Evolutionary conservation across 148 eudicot species (phyloP), one percentile per base, ranked within the genome.

Genomic region (Euryodendron excelsum): DNA sequence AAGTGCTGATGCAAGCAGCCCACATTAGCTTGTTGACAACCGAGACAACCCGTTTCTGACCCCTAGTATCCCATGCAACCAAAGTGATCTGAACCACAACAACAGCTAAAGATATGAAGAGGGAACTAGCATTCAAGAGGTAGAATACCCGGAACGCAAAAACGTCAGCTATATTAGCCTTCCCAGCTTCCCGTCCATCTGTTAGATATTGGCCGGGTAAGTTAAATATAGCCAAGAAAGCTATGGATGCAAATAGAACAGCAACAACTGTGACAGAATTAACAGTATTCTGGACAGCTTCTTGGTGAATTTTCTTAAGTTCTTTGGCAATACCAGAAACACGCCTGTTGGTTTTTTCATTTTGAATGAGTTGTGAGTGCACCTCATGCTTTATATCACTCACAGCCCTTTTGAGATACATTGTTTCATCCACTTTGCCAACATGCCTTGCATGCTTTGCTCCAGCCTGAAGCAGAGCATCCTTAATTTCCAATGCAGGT

Each of bases 81-180:
- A 93, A 69, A 50, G 98, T 93, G 39, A 93, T 93, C 86, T 91
- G 96, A 81, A 93, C 92, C 68, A 93, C 98, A n/a, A 93, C 98
- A 37, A 93, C 96, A 7, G 98, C 91, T 10, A 93, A 82, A 62
- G 96, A 93, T 30, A 91, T 89, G 82, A 91, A 91, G 23, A 93
- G 93, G 62, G 98, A 92, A 0, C 79, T 75, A 11, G 98, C 88
- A 69, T 93, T 90, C n/a, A 91, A 37, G 37, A 93, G 88, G 84
- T 91, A 91, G 72, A 93, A 93, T 33, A 79, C 72, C 23, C 94
- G 83, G 53, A 93, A 93, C 37, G 96, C 92, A 33, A 80, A 36
- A 13, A 87, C 82, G 66, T 71, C 79, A 15, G 91, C 84, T 45
- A 90, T 91, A 4, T 68, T 65, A 62, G 98, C 94, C 75, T 87